Evolutionary conservation across 23 red algal genomes (phyloP).

Genomic region (Gracilariopsis chorda): DNA sequence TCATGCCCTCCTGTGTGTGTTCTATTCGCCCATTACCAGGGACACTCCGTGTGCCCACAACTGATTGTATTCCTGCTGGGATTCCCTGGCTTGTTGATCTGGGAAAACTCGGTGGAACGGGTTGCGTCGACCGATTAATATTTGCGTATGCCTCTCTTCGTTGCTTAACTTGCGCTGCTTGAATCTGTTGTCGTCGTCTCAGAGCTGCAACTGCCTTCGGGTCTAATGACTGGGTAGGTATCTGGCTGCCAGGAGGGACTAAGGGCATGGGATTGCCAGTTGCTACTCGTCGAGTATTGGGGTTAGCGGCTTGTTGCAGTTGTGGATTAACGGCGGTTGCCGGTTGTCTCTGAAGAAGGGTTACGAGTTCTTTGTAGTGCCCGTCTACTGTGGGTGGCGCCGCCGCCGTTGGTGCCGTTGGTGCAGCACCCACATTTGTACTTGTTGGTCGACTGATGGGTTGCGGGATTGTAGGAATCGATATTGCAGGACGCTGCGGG

Average conservation of each 20-base stretch:
- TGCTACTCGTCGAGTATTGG: background rate
- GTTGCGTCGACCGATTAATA: background rate
- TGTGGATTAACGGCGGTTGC: background rate
- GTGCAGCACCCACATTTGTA: background rate
- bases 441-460: background rate
- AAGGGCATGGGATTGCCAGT: background rate
- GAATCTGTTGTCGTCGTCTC: background rate
- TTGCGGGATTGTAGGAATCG: background rate
- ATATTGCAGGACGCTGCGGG: background rate
- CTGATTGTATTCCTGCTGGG: background rate
- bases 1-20: background rate
- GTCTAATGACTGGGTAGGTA: background rate
- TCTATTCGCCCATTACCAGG: no score
- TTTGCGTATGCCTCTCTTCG: background rate
- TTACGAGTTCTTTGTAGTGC: background rate
- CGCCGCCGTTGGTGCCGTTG: no score
- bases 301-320: background rate
- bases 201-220: background rate
- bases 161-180: slow-evolving; percentile 8
- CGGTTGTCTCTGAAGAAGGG: background rate
- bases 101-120: background rate
- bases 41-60: background rate
- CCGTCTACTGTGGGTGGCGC: background rate
- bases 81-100: background rate
- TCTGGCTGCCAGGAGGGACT: background rate